Conservation (phyloP, 2,329 filamentous ascomycete genomes). For the Byssothecium circinans region DNA sequence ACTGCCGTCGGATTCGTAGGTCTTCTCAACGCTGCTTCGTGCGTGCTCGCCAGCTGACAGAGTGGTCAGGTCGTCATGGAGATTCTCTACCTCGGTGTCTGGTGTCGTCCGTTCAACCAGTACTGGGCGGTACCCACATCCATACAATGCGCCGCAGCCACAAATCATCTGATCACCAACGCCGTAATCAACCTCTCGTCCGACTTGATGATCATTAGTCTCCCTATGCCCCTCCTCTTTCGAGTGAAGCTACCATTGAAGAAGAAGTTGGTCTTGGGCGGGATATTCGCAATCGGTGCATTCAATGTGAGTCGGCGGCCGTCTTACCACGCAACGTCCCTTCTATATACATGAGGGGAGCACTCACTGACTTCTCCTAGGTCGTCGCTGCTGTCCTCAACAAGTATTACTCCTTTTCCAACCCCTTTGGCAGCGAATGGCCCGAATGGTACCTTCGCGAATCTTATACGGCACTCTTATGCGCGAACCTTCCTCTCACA, state of each 20-base stretch:
- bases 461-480: slow-evolving; percentile 60
- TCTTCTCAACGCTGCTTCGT: neutral
- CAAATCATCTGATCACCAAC: slow-evolving; percentile 45
- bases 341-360: slow-evolving; percentile 5
- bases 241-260: slow-evolving; percentile 46
- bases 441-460: slow-evolving; percentile 63
- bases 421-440: slow-evolving; percentile 59
- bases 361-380: slow-evolving; percentile 7
- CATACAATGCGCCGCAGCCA: slow-evolving; percentile 48
- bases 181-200: slow-evolving; percentile 50
- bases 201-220: slow-evolving; percentile 49
- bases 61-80: slow-evolving; percentile 44
- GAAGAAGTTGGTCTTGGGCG: slow-evolving; percentile 58
- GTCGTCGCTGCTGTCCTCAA: slow-evolving; percentile 62
- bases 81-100: slow-evolving; percentile 55
- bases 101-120: slow-evolving; percentile 56
- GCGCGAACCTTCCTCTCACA: slow-evolving; percentile 63
- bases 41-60: slow-evolving; percentile 8
- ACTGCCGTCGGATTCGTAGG: slow-evolving; percentile 50
- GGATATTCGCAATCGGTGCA: slow-evolving; percentile 58
- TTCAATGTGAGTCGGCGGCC: slow-evolving; percentile 29
- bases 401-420: slow-evolving; percentile 63
- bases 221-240: slow-evolving; percentile 52
- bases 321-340: neutral
- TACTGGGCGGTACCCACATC: slow-evolving; percentile 56